Conservation (phyloP, 2,329 filamentous ascomycete genomes). For the Pseudogymnoascus destructans region DNA sequence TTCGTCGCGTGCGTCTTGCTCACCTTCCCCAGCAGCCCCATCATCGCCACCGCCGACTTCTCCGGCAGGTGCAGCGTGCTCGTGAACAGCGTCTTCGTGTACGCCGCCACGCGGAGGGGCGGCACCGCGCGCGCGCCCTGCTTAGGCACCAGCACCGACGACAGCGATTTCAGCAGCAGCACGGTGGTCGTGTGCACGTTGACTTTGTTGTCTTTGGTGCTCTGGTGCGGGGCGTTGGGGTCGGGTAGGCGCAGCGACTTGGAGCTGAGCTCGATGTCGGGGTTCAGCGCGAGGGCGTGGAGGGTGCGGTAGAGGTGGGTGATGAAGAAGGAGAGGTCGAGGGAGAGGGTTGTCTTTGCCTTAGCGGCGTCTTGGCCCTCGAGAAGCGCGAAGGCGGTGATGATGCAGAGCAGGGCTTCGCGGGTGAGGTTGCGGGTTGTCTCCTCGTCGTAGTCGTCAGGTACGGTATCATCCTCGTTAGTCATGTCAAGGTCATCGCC, state of each 20-base stretch:
- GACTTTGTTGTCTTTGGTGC: slow-evolving; percentile 52
- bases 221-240: slow-evolving; percentile 37
- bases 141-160: slow-evolving; percentile 64
- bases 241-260: slow-evolving; percentile 61
- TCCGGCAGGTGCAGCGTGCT: slow-evolving; percentile 76
- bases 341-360: slow-evolving; percentile 64
- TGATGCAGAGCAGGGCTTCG: slow-evolving; percentile 83
- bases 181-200: slow-evolving; percentile 94
- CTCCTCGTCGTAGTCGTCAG: slow-evolving; percentile 35
- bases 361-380: slow-evolving; percentile 87
- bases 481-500: slow-evolving; percentile 34
- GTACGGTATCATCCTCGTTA: slow-evolving; percentile 26
- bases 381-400: slow-evolving; percentile 91
- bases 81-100: slow-evolving; percentile 81
- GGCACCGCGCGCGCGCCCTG: slow-evolving; percentile 63
- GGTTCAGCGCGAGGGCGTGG: slow-evolving; percentile 62
- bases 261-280: slow-evolving; percentile 71
- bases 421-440: slow-evolving; percentile 62
- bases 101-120: slow-evolving; percentile 75
- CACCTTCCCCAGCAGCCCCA: slow-evolving; percentile 66
- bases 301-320: slow-evolving; percentile 84
- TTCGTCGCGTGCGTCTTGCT: slow-evolving; percentile 71
- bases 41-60: slow-evolving; percentile 69
- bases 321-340: slow-evolving; percentile 92
- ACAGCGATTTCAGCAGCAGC: slow-evolving; percentile 75